phyloP scores from a whole-genome alignment of 2,329 filamentous ascomycete species.

The Aspergillus uvarum region DNA sequence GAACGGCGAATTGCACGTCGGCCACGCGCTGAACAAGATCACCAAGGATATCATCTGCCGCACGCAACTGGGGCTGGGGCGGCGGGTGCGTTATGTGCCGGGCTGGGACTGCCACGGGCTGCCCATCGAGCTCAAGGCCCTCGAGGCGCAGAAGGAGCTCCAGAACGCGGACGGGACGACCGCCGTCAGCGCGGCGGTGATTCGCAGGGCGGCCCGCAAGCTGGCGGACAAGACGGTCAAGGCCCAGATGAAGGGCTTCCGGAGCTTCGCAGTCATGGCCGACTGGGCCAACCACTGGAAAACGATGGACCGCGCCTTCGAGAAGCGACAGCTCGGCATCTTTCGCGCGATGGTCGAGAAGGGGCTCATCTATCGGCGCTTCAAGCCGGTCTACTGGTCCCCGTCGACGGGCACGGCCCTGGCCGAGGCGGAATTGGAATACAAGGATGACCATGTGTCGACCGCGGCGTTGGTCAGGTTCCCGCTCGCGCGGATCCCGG shows the following conservation, averaged over 20 bases:
- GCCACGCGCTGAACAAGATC: conserved; percentile 95
- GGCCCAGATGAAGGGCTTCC: conserved; percentile 60
- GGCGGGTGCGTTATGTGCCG: conserved; percentile 75
- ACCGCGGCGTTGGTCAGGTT: conserved; percentile 71
- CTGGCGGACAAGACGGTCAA: conserved; percentile 58
- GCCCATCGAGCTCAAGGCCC: conserved; percentile 93
- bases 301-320: conserved; percentile 63
- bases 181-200: conserved; percentile 43
- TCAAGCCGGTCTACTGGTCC: conserved; percentile 66
- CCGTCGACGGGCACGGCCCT: conserved; percentile 64
- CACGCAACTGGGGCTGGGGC: conserved; percentile 74
- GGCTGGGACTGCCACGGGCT: conserved; percentile 98
- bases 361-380: conserved; percentile 60
- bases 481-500: conserved; percentile 57
- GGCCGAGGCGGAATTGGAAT: conserved; percentile 65
- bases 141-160: conserved; percentile 57
- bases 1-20: conserved; percentile 86
- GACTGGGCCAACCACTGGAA: conserved; percentile 64
- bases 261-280: conserved; percentile 62
- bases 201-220: conserved; percentile 55
- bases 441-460: conserved; percentile 61
- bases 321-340: conserved; percentile 59
- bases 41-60: conserved; percentile 91
- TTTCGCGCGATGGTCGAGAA: conserved; percentile 63
- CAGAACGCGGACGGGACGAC: conserved; percentile 23